These are phyloP conservation scores for Hypoxylon sp. DNA, from an alignment of 2,329 filamentous ascomycete genomes.

Conservation along the genomic window DNA sequence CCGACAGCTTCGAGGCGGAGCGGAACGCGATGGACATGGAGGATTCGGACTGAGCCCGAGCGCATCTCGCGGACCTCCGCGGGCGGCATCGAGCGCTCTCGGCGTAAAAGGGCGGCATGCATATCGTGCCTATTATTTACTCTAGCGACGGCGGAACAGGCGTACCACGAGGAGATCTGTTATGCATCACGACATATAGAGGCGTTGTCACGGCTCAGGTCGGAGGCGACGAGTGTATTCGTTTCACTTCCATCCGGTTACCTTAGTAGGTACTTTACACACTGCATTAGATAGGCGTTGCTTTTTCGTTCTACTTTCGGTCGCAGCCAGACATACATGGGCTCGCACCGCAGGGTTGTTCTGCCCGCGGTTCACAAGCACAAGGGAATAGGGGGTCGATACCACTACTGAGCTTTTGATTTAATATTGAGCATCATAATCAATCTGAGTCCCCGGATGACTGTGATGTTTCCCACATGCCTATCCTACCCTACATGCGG, in stretches of 20 bases:
- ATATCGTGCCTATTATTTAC: slow-evolving; percentile 13
- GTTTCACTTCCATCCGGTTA: slow-evolving; percentile 19
- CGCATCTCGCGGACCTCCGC: background rate
- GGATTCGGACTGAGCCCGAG: slow-evolving; percentile 42
- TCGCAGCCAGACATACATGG: slow-evolving; percentile 23
- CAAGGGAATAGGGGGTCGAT: slow-evolving; percentile 16
- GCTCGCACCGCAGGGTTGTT: slow-evolving; percentile 4
- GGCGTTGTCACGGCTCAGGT: slow-evolving; percentile 23
- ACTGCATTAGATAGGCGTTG: slow-evolving; percentile 44
- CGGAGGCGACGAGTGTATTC: slow-evolving; percentile 3
- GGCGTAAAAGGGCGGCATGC: slow-evolving; percentile 7
- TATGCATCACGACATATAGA: slow-evolving; percentile 25
- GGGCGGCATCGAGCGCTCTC: background rate
- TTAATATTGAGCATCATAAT: background rate
- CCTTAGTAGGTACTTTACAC: slow-evolving; percentile 13
- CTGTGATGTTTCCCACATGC: background rate
- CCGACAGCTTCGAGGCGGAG: slow-evolving; percentile 47
- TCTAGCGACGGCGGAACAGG: slow-evolving; percentile 1
- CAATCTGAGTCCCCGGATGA: background rate
- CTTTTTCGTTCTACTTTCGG: slow-evolving; percentile 3
- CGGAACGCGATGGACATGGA: slow-evolving; percentile 47
- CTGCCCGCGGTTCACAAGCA: background rate
- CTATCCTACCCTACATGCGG: too few relatives aligned
- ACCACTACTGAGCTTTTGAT: slow-evolving; percentile 21
- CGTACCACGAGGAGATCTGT: slow-evolving; percentile 12